Conservation (phyloP, 495 filamentous ascomycete species). For the Penicillium ucsense region DNA sequence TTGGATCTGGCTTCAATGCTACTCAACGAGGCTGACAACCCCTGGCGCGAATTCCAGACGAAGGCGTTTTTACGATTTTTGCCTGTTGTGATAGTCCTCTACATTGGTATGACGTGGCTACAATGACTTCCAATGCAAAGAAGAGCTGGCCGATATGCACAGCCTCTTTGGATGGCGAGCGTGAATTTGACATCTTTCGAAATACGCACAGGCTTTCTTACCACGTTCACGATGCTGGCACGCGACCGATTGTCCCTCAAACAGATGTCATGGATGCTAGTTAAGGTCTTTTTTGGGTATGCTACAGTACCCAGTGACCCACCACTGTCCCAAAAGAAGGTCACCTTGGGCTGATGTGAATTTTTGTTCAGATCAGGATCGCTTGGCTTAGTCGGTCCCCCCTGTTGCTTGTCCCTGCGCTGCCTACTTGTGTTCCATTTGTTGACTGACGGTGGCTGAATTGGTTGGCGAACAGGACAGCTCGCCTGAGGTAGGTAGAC, state of each 20-base stretch:
- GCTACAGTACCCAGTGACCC: neutral
- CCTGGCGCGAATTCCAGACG: conserved; percentile 39
- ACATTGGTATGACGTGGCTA: conserved; percentile 43
- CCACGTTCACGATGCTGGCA: conserved; percentile 83
- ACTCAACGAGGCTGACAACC: neutral
- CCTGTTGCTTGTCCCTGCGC: neutral
- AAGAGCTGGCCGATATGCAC: conserved; percentile 6
- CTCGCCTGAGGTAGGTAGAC: conserved; percentile 34
- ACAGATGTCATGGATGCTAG: conserved; percentile 77
- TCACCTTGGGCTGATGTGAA: too few relatives aligned
- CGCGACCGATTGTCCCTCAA: conserved; percentile 62
- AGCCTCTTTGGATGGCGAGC: neutral
- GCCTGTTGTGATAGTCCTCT: conserved; percentile 75
- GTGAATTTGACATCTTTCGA: conserved; percentile 8
- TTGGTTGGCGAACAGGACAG: conserved; percentile 43
- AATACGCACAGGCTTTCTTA: conserved; percentile 64
- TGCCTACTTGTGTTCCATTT: neutral
- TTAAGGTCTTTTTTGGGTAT: conserved; percentile 71
- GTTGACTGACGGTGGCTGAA: conserved; percentile 34
- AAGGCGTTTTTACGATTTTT: conserved; percentile 90
- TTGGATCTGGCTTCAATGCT: conserved; percentile 18
- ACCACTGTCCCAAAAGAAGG: too few relatives aligned
- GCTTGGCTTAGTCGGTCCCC: conserved; percentile 59
- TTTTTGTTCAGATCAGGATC: conserved; percentile 48
- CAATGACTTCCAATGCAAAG: neutral